A percentile compares a stretch with the other conserved stretches of the same genome.
Evolutionary conservation across 2,329 filamentous ascomycete species (phyloP).

Genomic region (Diplodia corticola): DNA sequence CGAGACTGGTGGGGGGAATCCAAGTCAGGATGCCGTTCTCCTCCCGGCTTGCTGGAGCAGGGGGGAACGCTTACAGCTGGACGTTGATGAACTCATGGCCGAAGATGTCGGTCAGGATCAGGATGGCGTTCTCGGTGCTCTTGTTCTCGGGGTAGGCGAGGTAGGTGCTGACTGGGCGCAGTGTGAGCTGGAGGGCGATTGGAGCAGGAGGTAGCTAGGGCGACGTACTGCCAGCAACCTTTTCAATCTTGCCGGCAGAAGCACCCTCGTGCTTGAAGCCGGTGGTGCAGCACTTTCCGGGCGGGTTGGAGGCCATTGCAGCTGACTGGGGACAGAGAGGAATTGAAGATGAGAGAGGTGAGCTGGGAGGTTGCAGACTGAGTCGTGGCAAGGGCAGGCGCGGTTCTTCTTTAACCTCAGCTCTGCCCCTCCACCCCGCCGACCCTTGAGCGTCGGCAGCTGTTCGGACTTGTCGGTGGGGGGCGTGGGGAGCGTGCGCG

Average conservation of each 20-base stretch:
- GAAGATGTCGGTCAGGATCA: constrained; percentile 61
- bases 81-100: constrained; percentile 56
- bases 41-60: background rate
- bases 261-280: constrained; percentile 56
- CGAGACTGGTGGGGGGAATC: constrained; percentile 48
- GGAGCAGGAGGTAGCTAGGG: background rate
- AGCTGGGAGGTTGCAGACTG: background rate
- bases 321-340: background rate
- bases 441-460: background rate
- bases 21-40: background rate
- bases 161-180: constrained; percentile 54
- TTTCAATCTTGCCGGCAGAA: constrained; percentile 49
- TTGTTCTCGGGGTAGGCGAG: constrained; percentile 55
- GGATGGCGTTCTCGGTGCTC: constrained; percentile 55
- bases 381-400: background rate
- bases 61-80: constrained; percentile 40
- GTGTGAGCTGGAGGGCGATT: background rate
- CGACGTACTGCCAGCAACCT: constrained; percentile 47
- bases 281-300: constrained; percentile 48
- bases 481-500: background rate
- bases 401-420: background rate
- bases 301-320: constrained; percentile 54
- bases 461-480: constrained; percentile 4
- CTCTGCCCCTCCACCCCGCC: constrained; percentile 5
- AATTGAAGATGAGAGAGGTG: background rate